Evolutionary conservation across 108 stramenopile species (phyloP).

Genomic region (Poteriospumella lacustris): DNA sequence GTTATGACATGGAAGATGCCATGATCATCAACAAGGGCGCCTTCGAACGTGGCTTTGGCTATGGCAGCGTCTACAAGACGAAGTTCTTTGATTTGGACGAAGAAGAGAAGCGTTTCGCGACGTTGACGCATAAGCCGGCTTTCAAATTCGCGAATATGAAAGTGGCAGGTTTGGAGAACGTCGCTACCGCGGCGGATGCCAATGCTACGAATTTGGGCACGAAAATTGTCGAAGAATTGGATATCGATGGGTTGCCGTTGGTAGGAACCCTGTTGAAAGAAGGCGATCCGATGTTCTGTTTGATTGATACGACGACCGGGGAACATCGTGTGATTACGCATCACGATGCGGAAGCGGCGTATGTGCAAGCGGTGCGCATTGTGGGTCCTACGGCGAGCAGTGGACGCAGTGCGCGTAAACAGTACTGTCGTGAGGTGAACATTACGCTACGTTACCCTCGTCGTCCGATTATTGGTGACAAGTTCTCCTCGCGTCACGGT

Average conservation of each 20-base stretch:
- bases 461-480: slow-evolving; percentile 97
- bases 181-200: not conserved
- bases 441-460: slow-evolving; percentile 87
- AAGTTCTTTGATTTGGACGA: slow-evolving; percentile 23
- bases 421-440: slow-evolving; percentile 36
- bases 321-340: slow-evolving; percentile 43
- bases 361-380: slow-evolving; percentile 29
- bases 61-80: slow-evolving; percentile 90
- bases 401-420: not conserved
- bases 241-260: slow-evolving; percentile 81
- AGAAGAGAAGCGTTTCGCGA: slow-evolving; percentile 42
- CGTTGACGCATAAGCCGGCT: not conserved
- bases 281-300: slow-evolving; percentile 83
- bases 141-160: slow-evolving; percentile 10
- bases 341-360: slow-evolving; percentile 36
- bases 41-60: slow-evolving; percentile 85
- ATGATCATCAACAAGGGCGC: slow-evolving; percentile 95
- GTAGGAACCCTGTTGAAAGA: slow-evolving; percentile 75
- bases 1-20: slow-evolving; percentile 99
- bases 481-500: slow-evolving; percentile 96
- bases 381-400: slow-evolving; percentile 6
- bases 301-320: slow-evolving; percentile 70
- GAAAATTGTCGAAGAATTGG: slow-evolving; percentile 50
- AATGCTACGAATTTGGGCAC: not conserved
- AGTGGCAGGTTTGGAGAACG: not conserved